Evolutionary conservation across 495 filamentous ascomycete species (phyloP), one percentile per base, ranked within the genome.

Genomic region (Penicillium salamii): DNA sequence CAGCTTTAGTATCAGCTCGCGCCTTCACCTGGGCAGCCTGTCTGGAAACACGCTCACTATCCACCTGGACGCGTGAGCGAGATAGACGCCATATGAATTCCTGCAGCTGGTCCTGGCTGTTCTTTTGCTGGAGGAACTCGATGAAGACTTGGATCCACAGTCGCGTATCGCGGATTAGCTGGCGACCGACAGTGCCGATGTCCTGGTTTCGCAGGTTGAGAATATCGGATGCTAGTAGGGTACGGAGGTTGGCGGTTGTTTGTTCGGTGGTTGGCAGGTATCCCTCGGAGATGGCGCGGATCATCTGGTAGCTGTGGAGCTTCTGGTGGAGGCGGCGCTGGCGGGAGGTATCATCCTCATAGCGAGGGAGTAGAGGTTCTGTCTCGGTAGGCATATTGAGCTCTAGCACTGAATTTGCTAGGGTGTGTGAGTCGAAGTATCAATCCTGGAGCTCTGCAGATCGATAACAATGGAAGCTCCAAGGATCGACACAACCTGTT

Each of bases 181-280:
- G 77, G 13, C 86, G 80, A 42, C 90, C 89, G 20, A 85, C 86
- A 41, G 87, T 78, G 54, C 88, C 92, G 38, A 96, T 75, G 15
- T 88, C 84, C 18, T 82, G 77, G 49, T 87, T 86, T 15, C 86
- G 79, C 1, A 88, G 82, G 62, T 89, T 91, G 41, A 96, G 77
- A 15, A 95, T 53, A 56, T 91, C 87, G 8, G 87, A 80, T 23
- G 88, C 77, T 7, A 96, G 73, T 2, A 97, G 67, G 24, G 85
- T 90, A 29, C 91, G 83, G 1, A 97, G 76, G 58, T 95, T 93
- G 64, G 84, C 72, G 59, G 90, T 87, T 50, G 77, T 54, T 61
- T 97, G 92, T 54, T 95, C 89, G 7, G 85, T 96, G 2, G 87
- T 89, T 19, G 92, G 92, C 87, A 96, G 90, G 69, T 85, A 96